A percentile compares a stretch with the other conserved stretches of the same genome.
Conservation (phyloP, 371 early-diverging fungal species). For the Rhizopus stolonifer region DNA sequence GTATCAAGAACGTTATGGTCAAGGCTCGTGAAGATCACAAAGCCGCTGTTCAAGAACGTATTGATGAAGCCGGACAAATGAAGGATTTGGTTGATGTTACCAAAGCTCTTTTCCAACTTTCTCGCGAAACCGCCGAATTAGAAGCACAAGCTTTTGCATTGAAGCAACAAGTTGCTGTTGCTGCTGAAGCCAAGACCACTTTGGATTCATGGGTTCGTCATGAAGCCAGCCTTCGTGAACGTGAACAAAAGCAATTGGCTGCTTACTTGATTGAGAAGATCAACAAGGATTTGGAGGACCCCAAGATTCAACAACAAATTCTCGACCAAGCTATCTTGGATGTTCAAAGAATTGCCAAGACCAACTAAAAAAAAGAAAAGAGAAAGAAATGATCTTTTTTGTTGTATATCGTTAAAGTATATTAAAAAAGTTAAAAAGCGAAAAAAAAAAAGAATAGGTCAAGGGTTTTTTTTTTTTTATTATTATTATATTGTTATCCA, state of each 20-base stretch:
- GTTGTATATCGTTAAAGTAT: no score
- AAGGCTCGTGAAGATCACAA: slow-evolving; percentile 65
- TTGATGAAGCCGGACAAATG: slow-evolving; percentile 87
- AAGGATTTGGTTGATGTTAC: slow-evolving; percentile 92
- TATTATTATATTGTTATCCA: no score
- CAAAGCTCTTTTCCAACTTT: slow-evolving; percentile 73
- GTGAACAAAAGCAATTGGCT: no score
- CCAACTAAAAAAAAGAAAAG: no score
- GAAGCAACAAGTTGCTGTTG: slow-evolving; percentile 87
- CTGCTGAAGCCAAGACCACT: slow-evolving; percentile 82
- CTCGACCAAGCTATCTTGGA: slow-evolving; percentile 58
- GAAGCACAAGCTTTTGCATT: slow-evolving; percentile 92
- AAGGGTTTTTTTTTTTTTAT: no score
- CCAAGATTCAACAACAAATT: slow-evolving; percentile 68
- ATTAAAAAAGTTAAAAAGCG: no score
- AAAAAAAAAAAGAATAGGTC: no score
- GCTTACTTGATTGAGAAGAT: slow-evolving; percentile 50
- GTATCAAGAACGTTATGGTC: slow-evolving; percentile 77
- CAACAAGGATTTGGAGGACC: slow-evolving; percentile 76
- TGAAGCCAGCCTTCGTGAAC: no score
- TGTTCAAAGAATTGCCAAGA: slow-evolving; percentile 32
- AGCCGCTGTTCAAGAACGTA: slow-evolving; percentile 83
- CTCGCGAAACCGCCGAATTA: slow-evolving; percentile 64
- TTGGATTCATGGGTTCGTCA: slow-evolving; percentile 64
- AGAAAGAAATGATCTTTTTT: no score